A percentile compares a stretch with the other conserved stretches of the same genome.
Evolutionary conservation across 139 green algal genomes (phyloP).

Genomic region (Chlorella vulgaris): DNA sequence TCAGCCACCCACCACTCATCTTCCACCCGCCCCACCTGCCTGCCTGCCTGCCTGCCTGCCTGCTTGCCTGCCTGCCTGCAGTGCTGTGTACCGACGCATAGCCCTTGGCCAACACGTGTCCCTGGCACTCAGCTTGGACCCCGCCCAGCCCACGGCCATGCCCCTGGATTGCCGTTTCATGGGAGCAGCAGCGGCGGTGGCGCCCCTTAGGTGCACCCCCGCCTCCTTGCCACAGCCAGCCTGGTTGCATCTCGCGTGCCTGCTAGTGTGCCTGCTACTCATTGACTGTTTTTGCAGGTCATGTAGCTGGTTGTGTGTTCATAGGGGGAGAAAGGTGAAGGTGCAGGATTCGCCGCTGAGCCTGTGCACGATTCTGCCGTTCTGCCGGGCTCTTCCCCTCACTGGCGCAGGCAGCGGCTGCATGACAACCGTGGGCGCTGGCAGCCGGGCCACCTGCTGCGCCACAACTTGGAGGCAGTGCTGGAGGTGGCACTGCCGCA

Average conservation of each 20-base stretch:
- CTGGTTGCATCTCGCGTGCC: not conserved
- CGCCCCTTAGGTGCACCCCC: constrained; percentile 14
- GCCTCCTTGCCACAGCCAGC: not conserved
- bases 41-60: not conserved
- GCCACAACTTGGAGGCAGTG: constrained; percentile 30
- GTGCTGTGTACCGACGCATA: constrained; percentile 24
- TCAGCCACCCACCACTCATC: not conserved
- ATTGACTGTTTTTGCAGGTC: too few species aligned
- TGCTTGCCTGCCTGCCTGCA: not conserved
- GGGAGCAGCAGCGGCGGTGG: constrained; percentile 29
- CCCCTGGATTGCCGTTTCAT: constrained; percentile 35
- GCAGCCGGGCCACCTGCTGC: constrained; percentile 17
- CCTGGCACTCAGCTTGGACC: constrained; percentile 29
- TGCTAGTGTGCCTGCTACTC: too few species aligned
- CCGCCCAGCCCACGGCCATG: not conserved
- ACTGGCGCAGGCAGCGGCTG: constrained; percentile 28
- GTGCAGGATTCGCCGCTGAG: too few species aligned
- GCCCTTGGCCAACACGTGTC: constrained; percentile 36
- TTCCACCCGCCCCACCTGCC: not conserved
- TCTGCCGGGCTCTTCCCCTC: not conserved
- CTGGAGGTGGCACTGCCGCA: constrained; percentile 23
- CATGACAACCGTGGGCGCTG: constrained; percentile 25
- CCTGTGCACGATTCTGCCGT: too few species aligned
- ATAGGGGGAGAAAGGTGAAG: too few species aligned
- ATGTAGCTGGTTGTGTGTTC: too few species aligned